Conservation (phyloP, 164 flowering plant species). For the Chimonanthus salicifolius region DNA sequence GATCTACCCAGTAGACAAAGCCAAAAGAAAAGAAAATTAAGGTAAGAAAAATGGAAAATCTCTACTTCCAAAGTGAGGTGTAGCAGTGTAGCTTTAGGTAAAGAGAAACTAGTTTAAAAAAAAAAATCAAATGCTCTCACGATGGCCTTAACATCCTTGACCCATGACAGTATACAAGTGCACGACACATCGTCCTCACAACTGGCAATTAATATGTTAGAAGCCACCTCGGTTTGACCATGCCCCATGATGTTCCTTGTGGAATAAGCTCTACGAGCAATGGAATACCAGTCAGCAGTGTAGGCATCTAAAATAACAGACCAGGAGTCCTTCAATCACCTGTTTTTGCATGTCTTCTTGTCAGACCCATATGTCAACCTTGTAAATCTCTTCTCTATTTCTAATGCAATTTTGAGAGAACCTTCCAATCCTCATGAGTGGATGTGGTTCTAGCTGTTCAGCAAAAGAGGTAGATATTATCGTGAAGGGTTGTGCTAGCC, state of each 20-base stretch:
- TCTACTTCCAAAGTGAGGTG: not conserved
- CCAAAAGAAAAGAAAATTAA: not conserved
- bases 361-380: too few species aligned
- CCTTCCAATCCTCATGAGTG: too few species aligned
- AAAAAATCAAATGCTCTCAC: not conserved
- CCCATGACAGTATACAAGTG: not conserved
- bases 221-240: not conserved
- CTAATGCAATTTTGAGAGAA: too few species aligned
- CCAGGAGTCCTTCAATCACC: too few species aligned
- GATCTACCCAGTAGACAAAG: not conserved
- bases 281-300: not conserved
- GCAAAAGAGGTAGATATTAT: too few species aligned
- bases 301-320: too few species aligned
- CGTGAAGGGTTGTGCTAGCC: too few species aligned
- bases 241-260: not conserved
- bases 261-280: not conserved
- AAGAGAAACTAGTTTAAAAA: not conserved
- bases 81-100: not conserved
- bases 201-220: not conserved
- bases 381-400: too few species aligned
- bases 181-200: not conserved
- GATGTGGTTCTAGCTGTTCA: too few species aligned
- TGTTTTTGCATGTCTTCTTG: too few species aligned
- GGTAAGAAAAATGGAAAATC: not conserved
- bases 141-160: not conserved